Conservation (phyloP, 2,329 filamentous ascomycete genomes). For the Cytospora mali region DNA sequence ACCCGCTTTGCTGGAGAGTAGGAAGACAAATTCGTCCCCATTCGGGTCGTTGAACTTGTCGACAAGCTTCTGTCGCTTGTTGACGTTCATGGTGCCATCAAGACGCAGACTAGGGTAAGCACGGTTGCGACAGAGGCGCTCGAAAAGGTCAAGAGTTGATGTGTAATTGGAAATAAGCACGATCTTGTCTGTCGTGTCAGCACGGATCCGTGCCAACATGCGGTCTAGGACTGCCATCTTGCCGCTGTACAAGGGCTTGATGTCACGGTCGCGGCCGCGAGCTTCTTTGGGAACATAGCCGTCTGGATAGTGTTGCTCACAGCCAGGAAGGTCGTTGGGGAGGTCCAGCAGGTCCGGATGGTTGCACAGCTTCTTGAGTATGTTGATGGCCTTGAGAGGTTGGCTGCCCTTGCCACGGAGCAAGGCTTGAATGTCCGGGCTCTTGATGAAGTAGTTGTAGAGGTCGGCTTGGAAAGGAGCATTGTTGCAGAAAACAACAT, state of each 20-base stretch:
- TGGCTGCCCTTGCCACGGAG: constrained; percentile 93
- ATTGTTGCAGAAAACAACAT: constrained; percentile 96
- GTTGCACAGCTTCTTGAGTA: constrained; percentile 98
- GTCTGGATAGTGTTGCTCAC: constrained; percentile 77
- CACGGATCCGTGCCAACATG: constrained; percentile 93
- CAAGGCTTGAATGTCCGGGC: constrained; percentile 89
- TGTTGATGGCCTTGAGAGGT: constrained; percentile 92
- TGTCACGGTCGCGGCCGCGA: constrained; percentile 84
- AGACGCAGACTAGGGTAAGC: constrained; percentile 85
- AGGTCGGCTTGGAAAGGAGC: constrained; percentile 90
- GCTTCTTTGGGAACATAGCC: constrained; percentile 88
- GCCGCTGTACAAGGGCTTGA: constrained; percentile 95
- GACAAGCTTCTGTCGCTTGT: constrained; percentile 94
- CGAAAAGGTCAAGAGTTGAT: constrained; percentile 92
- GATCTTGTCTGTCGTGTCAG: constrained; percentile 98
- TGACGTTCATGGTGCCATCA: constrained; percentile 97
- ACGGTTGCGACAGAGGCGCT: constrained; percentile 82
- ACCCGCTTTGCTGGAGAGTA: constrained; percentile 95
- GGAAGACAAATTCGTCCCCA: constrained; percentile 87
- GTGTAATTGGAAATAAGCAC: constrained; percentile 99
- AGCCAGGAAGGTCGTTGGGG: constrained; percentile 81
- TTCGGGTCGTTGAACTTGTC: constrained; percentile 97
- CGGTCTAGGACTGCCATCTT: constrained; percentile 98
- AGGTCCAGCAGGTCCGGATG: constrained; percentile 92
- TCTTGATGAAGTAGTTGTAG: constrained; percentile 97